Evolutionary conservation across 176 grass and related monocot genomes (phyloP).

Genomic region (Poa pratensis): DNA sequence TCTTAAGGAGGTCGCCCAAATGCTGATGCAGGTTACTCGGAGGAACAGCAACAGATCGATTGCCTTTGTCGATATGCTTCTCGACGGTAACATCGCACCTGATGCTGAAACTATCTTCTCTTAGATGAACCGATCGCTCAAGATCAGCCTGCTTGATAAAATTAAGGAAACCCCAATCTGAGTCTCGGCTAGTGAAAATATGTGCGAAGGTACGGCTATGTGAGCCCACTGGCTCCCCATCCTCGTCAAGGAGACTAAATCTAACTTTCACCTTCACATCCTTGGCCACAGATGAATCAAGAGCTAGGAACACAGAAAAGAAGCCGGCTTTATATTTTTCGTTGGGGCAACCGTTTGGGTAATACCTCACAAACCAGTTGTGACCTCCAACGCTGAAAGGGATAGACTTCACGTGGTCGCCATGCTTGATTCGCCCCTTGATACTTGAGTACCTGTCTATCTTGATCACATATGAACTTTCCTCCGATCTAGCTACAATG

Average conservation of each 20-base stretch:
- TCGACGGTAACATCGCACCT: background rate
- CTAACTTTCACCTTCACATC: background rate
- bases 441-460: background rate
- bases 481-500: background rate
- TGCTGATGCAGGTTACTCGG: background rate
- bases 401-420: background rate
- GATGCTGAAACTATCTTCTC: background rate
- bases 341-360: background rate
- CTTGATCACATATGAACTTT: background rate
- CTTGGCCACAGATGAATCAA: background rate
- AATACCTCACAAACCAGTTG: background rate
- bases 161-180: background rate
- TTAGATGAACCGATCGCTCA: background rate
- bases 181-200: background rate
- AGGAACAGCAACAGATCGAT: background rate
- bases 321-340: too few species aligned
- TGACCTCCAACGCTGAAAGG: background rate
- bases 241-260: background rate
- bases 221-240: background rate
- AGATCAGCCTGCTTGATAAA: background rate
- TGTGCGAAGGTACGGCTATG: background rate
- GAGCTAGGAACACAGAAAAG: too few species aligned
- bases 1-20: background rate
- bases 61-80: background rate
- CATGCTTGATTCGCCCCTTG: background rate